These are phyloP conservation scores for Hexamita inflata DNA, from an alignment of 208 protist genomes.

Conservation along the genomic window DNA sequence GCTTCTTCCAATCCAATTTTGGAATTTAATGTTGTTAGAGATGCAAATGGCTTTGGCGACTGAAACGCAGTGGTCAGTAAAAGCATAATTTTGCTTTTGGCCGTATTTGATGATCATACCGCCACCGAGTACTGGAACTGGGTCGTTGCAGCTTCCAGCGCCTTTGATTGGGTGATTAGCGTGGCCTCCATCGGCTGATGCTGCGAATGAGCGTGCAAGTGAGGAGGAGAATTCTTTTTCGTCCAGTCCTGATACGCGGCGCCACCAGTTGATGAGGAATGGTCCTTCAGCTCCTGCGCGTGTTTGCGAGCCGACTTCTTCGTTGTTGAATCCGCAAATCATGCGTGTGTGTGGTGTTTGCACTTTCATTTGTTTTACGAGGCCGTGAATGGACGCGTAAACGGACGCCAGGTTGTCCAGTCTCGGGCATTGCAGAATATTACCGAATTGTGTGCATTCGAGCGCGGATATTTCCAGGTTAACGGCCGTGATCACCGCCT, in stretches of 20 bases:
- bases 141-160: not conserved
- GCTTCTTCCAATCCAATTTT: not conserved
- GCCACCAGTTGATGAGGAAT: not conserved
- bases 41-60: not conserved
- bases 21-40: not conserved
- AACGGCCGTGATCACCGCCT: not conserved
- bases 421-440: not conserved
- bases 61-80: not conserved
- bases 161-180: not conserved
- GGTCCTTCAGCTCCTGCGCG: too few relatives aligned
- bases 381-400: not conserved
- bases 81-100: not conserved
- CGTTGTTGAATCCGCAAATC: not conserved
- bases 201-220: not conserved
- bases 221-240: not conserved
- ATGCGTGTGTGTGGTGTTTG: not conserved
- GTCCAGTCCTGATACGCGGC: not conserved
- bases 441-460: not conserved
- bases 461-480: not conserved
- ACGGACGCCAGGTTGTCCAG: not conserved
- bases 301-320: not conserved
- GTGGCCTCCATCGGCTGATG: not conserved
- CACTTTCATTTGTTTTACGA: not conserved
- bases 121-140: not conserved
- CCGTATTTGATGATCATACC: not conserved